Conservation (phyloP, 2,329 filamentous ascomycete species). For the Cordyceps militaris region DNA sequence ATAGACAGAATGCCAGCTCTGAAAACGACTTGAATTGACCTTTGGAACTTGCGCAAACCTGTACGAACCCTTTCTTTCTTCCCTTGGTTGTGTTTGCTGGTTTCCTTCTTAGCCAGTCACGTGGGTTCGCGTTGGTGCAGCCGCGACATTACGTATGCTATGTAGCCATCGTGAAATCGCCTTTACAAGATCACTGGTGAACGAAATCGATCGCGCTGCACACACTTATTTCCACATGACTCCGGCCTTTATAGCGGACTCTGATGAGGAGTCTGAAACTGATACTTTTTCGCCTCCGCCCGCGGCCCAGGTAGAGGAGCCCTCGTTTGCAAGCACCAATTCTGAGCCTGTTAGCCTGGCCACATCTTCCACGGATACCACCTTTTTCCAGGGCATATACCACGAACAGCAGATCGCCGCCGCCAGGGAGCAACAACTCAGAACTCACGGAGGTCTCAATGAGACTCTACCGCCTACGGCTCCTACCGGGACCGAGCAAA, state of each 20-base stretch:
- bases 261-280: slow-evolving; percentile 30
- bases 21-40: no score
- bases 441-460: not conserved
- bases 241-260: slow-evolving; percentile 30
- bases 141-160: not conserved
- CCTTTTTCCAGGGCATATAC: slow-evolving; percentile 41
- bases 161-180: not conserved
- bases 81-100: not conserved
- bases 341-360: slow-evolving; percentile 17
- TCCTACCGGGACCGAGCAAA: slow-evolving; percentile 3
- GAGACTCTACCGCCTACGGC: not conserved
- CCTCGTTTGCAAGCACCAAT: slow-evolving; percentile 1
- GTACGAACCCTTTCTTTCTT: not conserved
- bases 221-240: slow-evolving; percentile 16
- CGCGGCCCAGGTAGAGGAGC: slow-evolving; percentile 5
- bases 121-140: not conserved
- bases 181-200: not conserved
- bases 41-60: not conserved
- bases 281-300: slow-evolving; percentile 18
- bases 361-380: slow-evolving; percentile 39
- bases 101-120: not conserved
- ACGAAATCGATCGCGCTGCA: not conserved
- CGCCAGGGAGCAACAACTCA: slow-evolving; percentile 7
- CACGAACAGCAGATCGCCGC: slow-evolving; percentile 39
- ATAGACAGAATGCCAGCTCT: no score